phyloP scores from a whole-genome alignment of 345 rosid genomes.

The Populus pruinosa region DNA sequence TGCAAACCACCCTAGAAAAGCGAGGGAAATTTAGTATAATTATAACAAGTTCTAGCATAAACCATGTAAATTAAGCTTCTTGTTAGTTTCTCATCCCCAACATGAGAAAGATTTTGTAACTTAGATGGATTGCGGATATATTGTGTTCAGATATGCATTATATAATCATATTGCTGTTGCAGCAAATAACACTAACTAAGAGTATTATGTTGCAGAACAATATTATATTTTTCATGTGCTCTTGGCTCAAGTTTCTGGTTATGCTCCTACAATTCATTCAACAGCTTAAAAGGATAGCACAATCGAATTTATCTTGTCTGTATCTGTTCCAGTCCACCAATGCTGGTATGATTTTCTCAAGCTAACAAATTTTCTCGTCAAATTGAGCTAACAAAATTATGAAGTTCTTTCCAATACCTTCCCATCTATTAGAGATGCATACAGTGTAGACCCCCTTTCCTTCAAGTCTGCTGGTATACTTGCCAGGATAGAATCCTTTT shows the following conservation, averaged over 20 bases:
- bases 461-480: conserved; percentile 70
- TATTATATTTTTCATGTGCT: background rate
- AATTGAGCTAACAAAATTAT: too few species aligned
- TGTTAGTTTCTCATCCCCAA: background rate
- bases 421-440: conserved; percentile 69
- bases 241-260: conserved; percentile 10
- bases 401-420: conserved; percentile 42
- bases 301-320: too few species aligned
- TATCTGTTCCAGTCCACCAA: too few species aligned
- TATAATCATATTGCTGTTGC: background rate
- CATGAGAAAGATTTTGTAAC: background rate
- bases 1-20: conserved; percentile 75
- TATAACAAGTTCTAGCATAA: conserved; percentile 16
- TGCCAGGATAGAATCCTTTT: conserved; percentile 64
- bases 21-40: conserved; percentile 12
- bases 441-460: conserved; percentile 62
- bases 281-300: background rate
- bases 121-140: background rate
- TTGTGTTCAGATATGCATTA: background rate
- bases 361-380: too few species aligned
- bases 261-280: background rate
- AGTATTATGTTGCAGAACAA: background rate
- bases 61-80: conserved; percentile 2
- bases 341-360: too few species aligned
- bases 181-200: background rate